These are phyloP conservation scores for Paratinospora sagittata DNA, from an alignment of 164 flowering plant species.

Conservation along the genomic window DNA sequence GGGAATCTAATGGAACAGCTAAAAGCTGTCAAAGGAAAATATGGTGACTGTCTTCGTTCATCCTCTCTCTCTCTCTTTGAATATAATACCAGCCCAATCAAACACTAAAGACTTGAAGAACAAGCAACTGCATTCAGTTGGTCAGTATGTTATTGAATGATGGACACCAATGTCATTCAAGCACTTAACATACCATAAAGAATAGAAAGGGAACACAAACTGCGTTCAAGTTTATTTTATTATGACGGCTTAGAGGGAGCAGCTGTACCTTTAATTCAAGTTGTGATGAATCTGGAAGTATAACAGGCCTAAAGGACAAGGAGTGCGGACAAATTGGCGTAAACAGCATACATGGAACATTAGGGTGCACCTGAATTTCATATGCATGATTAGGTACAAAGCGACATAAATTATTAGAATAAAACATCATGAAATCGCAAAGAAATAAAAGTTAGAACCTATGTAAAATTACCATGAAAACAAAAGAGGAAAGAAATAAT, in stretches of 20 bases:
- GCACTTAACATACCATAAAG: neutral
- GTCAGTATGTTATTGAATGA: neutral
- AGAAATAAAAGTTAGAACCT: neutral
- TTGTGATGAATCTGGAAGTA: slow-evolving; percentile 95
- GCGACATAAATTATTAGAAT: neutral
- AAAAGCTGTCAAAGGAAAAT: too few species aligned
- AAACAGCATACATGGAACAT: slow-evolving; percentile 97
- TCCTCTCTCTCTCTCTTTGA: too few species aligned
- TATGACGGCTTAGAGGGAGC: neutral
- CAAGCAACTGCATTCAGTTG: too few species aligned
- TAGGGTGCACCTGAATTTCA: slow-evolving; percentile 89
- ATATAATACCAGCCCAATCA: too few species aligned
- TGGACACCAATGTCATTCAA: too few species aligned
- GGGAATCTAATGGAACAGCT: too few species aligned
- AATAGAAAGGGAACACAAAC: neutral
- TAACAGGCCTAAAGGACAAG: slow-evolving; percentile 95
- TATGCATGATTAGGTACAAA: slow-evolving; percentile 2
- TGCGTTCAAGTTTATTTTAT: neutral
- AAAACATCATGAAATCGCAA: neutral
- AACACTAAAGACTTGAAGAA: too few species aligned
- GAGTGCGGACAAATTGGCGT: slow-evolving; percentile 99
- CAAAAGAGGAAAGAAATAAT: slow-evolving; percentile 2
- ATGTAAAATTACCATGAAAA: neutral
- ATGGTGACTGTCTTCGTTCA: too few species aligned
- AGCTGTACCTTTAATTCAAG: slow-evolving; percentile 79